A percentile compares a stretch with the other conserved stretches of the same genome.
These are phyloP conservation scores for Aspergillus carlsbadensis DNA, from an alignment of 495 filamentous ascomycete species.

Conservation along the genomic window DNA sequence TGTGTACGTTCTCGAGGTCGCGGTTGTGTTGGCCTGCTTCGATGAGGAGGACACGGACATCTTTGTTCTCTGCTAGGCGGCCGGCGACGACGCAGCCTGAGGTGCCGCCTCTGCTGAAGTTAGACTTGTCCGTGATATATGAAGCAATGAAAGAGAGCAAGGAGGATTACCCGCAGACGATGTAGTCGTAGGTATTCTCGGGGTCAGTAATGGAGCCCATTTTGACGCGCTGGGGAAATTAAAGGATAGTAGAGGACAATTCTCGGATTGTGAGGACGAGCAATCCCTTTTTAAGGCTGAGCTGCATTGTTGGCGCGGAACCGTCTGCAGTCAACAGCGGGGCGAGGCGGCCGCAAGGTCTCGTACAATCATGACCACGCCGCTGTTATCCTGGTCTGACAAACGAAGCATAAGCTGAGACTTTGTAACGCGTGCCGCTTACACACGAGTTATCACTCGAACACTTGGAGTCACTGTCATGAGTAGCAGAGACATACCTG, in stretches of 20 bases:
- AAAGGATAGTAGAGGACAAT: neutral
- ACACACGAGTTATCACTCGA: too few relatives aligned
- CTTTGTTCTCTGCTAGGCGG: constrained; percentile 57
- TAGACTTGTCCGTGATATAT: neutral
- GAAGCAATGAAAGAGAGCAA: neutral
- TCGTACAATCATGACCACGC: too few relatives aligned
- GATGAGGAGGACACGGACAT: constrained; percentile 52
- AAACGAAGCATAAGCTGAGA: too few relatives aligned
- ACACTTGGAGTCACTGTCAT: too few relatives aligned
- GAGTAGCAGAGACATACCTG: too few relatives aligned
- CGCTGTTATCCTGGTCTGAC: too few relatives aligned
- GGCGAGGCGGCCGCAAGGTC: too few relatives aligned
- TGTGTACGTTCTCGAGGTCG: constrained; percentile 48
- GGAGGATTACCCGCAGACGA: constrained; percentile 33
- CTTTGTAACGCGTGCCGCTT: too few relatives aligned
- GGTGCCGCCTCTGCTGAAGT: constrained; percentile 51
- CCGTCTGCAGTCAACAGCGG: too few relatives aligned
- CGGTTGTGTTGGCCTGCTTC: constrained; percentile 52
- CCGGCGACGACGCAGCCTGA: constrained; percentile 60
- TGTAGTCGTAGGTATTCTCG: constrained; percentile 30
- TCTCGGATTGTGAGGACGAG: too few relatives aligned
- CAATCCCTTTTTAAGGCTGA: too few relatives aligned
- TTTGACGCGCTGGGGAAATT: neutral
- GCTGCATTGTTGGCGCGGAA: too few relatives aligned
- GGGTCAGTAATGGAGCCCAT: constrained; percentile 8